phyloP scores from a whole-genome alignment of 2,329 filamentous ascomycete genomes.

The Fusarium sarcochroum region DNA sequence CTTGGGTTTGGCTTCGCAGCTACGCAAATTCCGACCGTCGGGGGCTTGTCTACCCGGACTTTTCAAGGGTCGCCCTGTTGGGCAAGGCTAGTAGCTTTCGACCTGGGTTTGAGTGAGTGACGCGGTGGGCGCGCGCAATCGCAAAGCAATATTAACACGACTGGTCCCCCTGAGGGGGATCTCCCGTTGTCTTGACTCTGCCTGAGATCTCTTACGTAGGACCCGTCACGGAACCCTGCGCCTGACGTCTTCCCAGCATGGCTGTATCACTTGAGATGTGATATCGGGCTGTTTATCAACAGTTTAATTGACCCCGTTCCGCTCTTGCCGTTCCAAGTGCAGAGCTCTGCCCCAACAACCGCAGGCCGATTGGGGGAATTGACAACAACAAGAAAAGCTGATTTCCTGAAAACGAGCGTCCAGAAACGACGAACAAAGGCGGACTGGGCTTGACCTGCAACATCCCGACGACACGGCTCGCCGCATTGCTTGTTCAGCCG shows the following conservation, averaged over 20 bases:
- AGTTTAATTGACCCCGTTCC: background rate
- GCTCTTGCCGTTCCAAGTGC: background rate
- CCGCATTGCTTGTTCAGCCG: slow-evolving; percentile 28
- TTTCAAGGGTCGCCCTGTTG: slow-evolving; percentile 20
- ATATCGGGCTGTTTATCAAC: slow-evolving; percentile 20
- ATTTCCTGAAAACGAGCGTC: slow-evolving; percentile 14
- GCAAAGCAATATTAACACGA: slow-evolving; percentile 44
- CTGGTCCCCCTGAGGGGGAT: slow-evolving; percentile 36
- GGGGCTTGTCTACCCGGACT: slow-evolving; percentile 36
- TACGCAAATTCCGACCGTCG: slow-evolving; percentile 45
- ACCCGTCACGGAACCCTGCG: slow-evolving; percentile 39
- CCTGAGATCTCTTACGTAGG: slow-evolving; percentile 30
- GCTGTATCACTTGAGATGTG: slow-evolving; percentile 15
- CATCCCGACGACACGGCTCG: slow-evolving; percentile 36
- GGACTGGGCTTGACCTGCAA: slow-evolving; percentile 29
- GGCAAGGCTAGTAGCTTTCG: slow-evolving; percentile 3
- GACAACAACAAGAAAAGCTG: background rate
- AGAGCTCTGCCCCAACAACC: slow-evolving; percentile 1
- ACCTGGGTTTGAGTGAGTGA: background rate
- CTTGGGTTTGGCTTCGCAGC: slow-evolving; percentile 29
- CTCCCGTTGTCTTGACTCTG: slow-evolving; percentile 29
- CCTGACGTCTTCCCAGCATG: slow-evolving; percentile 33
- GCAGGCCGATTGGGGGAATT: slow-evolving; percentile 19
- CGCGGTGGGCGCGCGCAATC: background rate
- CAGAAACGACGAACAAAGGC: slow-evolving; percentile 23